These are phyloP conservation scores for Paramecium biaurelia DNA, from an alignment of 73 alveolate genomes.

Conservation along the genomic window DNA sequence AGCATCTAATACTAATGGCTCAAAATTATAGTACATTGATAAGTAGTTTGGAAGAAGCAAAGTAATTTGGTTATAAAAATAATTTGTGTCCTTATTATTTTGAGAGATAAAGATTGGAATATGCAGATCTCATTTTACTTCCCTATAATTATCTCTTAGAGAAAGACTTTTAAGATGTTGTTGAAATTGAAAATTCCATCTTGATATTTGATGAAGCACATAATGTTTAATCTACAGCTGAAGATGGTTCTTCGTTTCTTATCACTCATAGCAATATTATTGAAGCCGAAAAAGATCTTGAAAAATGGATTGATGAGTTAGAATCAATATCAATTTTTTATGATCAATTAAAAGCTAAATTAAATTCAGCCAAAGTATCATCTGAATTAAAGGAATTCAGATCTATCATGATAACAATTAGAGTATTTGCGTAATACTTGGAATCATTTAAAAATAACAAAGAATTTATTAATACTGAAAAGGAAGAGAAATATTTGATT, in stretches of 20 bases:
- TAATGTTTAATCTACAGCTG: conserved; percentile 40
- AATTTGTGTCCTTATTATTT: conserved; percentile 78
- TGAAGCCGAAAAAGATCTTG: conserved; percentile 8
- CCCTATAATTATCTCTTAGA: conserved; percentile 73
- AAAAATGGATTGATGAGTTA: conserved; percentile 2
- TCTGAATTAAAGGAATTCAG: neutral
- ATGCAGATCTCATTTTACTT: conserved; percentile 72
- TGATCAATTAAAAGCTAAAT: neutral
- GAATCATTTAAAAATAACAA: neutral
- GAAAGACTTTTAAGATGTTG: conserved; percentile 40
- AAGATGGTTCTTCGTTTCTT: conserved; percentile 58
- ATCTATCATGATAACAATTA: neutral
- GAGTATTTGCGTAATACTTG: neutral
- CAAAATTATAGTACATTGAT: neutral
- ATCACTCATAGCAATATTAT: neutral
- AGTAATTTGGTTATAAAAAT: conserved; percentile 68
- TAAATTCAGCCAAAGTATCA: neutral
- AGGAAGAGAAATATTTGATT: neutral
- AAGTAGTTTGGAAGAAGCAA: conserved; percentile 72
- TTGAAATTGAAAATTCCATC: conserved; percentile 35
- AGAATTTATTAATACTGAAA: neutral
- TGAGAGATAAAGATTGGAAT: conserved; percentile 69
- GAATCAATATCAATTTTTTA: neutral
- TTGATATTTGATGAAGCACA: conserved; percentile 65
- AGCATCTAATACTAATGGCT: neutral